Evolutionary conservation across 192 early-diverging fungal genomes (phyloP).

Genomic region (Backusella luteola): DNA sequence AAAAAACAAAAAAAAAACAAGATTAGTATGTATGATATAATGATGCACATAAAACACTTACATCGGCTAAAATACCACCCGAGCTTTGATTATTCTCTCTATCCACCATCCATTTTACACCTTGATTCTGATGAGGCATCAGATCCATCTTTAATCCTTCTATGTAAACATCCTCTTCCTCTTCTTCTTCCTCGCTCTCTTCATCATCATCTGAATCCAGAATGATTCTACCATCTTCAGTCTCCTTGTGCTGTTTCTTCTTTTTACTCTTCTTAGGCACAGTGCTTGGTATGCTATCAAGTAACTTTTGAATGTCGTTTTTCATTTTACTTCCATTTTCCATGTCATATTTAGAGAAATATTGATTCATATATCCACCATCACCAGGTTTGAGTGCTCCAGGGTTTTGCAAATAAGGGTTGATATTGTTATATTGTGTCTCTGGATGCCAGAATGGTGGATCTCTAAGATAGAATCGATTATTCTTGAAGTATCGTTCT

Average conservation of each 20-base stretch:
- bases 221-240: constrained; percentile 5
- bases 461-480: constrained; percentile 13
- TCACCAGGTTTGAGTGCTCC: not conserved
- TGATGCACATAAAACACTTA: constrained; percentile 8
- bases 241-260: not conserved
- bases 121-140: constrained; percentile 33
- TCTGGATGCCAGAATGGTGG: constrained; percentile 32
- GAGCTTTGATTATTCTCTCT: constrained; percentile 28
- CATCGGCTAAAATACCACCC: constrained; percentile 42
- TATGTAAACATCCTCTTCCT: not conserved
- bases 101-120: constrained; percentile 39
- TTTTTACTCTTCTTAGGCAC: not conserved
- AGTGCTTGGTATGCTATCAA: constrained; percentile 32
- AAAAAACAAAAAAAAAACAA: not conserved
- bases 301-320: constrained; percentile 22
- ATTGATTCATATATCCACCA: not conserved
- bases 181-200: not conserved
- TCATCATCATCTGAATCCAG: constrained; percentile 16
- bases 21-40: not conserved
- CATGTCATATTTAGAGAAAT: not conserved
- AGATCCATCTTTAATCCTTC: constrained; percentile 18
- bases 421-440: constrained; percentile 13
- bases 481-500: not conserved
- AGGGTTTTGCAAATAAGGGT: not conserved
- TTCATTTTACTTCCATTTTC: constrained; percentile 14